Percentiles rank a stretch among this genome's conserved stretches.
Evolutionary conservation across 805 yeast species (phyloP).

Genomic region (Blastobotrys peoriensis): DNA sequence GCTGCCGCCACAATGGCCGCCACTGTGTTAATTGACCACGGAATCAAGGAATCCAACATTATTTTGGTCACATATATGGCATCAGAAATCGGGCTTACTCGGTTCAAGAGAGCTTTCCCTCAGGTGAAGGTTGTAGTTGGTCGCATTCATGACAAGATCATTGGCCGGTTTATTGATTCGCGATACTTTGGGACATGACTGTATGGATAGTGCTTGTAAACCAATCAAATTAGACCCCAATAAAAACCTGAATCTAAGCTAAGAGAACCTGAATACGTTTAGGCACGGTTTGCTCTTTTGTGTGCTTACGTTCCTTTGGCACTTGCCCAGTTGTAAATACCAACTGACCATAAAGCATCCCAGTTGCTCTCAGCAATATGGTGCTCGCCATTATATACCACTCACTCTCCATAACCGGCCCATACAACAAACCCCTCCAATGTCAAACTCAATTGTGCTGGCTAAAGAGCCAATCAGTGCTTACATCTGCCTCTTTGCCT

Average conservation of each 20-base stretch:
- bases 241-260: too few species aligned
- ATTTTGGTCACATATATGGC: slow-evolving; percentile 65
- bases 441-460: not conserved
- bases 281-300: not conserved
- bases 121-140: slow-evolving; percentile 65
- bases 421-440: too few species aligned
- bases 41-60: slow-evolving; percentile 54
- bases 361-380: too few species aligned
- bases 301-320: too few species aligned
- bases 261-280: too few species aligned
- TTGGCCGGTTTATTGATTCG: slow-evolving; percentile 65
- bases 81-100: slow-evolving; percentile 69
- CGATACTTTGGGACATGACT: slow-evolving; percentile 64
- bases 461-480: not conserved
- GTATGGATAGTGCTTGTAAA: too few species aligned
- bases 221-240: too few species aligned
- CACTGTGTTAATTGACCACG: slow-evolving; percentile 79
- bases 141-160: slow-evolving; percentile 47
- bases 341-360: too few species aligned
- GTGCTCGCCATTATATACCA: too few species aligned
- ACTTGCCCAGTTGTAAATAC: too few species aligned
- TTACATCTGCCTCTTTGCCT: not conserved
- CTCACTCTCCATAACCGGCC: too few species aligned
- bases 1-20: slow-evolving; percentile 94
- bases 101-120: slow-evolving; percentile 71